Percentiles rank a stretch among this genome's conserved stretches.
phyloP scores from a whole-genome alignment of 805 yeast species.

The Jamesozyma rosinii region DNA sequence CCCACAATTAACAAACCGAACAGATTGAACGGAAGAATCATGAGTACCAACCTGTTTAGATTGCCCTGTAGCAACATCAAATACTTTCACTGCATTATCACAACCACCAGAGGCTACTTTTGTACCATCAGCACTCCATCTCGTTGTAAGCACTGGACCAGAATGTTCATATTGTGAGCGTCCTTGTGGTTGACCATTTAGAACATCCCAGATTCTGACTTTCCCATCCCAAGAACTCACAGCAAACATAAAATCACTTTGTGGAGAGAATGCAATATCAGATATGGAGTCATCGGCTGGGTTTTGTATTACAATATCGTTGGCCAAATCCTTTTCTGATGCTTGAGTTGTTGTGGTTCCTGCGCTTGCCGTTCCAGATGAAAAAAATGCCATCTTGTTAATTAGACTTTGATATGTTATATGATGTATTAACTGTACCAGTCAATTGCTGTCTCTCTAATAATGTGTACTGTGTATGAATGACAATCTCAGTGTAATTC shows the following conservation, averaged over 20 bases:
- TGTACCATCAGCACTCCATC: slow-evolving; percentile 83
- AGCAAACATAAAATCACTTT: slow-evolving; percentile 63
- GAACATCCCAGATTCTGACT: slow-evolving; percentile 84
- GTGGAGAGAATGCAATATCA: slow-evolving; percentile 78
- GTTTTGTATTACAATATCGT: slow-evolving; percentile 61
- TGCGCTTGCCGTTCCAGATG: slow-evolving; percentile 5
- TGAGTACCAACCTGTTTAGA: slow-evolving; percentile 78
- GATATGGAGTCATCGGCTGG: slow-evolving; percentile 90
- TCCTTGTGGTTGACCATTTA: slow-evolving; percentile 74
- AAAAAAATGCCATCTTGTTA: slow-evolving; percentile 17
- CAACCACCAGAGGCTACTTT: slow-evolving; percentile 84
- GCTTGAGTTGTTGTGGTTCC: slow-evolving; percentile 21
- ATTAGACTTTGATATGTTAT: not conserved
- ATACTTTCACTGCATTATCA: slow-evolving; percentile 78
- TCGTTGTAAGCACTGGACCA: slow-evolving; percentile 72
- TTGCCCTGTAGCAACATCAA: slow-evolving; percentile 77
- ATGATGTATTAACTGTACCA: too few species aligned
- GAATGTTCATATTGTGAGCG: slow-evolving; percentile 84
- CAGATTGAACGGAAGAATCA: slow-evolving; percentile 65
- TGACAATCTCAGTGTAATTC: too few species aligned
- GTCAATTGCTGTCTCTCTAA: too few species aligned
- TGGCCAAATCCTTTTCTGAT: slow-evolving; percentile 38
- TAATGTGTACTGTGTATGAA: too few species aligned
- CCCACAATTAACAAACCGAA: slow-evolving; percentile 75
- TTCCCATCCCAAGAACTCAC: slow-evolving; percentile 93